phyloP scores from a whole-genome alignment of 225 moss, liverwort and hornwort species.

The Takakia lepidozioides region DNA sequence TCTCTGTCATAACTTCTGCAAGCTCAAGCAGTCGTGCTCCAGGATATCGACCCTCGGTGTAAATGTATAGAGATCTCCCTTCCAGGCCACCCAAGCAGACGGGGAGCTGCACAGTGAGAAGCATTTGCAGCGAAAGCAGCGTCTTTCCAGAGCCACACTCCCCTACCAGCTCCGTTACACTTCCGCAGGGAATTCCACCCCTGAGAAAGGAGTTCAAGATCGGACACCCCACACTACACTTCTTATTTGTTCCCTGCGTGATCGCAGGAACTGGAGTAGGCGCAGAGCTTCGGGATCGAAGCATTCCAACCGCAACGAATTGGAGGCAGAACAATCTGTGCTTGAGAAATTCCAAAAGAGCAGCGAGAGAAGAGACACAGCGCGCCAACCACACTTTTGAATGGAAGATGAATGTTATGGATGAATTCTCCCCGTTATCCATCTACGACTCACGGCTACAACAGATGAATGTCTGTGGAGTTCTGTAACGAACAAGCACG shows the following conservation, averaged over 20 bases:
- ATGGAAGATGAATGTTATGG: no score
- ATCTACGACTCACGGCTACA: no score
- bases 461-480: no score
- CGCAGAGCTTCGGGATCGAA: no score
- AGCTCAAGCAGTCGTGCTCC: constrained; percentile 28
- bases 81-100: constrained; percentile 19
- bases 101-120: constrained; percentile 30
- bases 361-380: no score
- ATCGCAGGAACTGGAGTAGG: no score
- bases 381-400: no score
- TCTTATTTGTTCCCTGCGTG: constrained; percentile 5
- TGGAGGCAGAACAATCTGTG: no score
- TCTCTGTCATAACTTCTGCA: constrained; percentile 1
- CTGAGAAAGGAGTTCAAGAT: constrained; percentile 17
- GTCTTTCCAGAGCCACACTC: constrained; percentile 37
- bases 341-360: no score
- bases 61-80: constrained; percentile 37
- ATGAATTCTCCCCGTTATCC: no score
- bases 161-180: constrained; percentile 34
- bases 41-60: constrained; percentile 35
- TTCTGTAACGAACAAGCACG: no score
- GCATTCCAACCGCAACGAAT: no score
- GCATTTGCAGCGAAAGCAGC: constrained; percentile 34
- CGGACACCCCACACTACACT: constrained; percentile 27
- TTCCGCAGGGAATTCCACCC: constrained; percentile 40